A percentile compares a stretch with the other conserved stretches of the same genome.
phyloP scores from a whole-genome alignment of 805 yeast species.

The Saturnispora hagleri region DNA sequence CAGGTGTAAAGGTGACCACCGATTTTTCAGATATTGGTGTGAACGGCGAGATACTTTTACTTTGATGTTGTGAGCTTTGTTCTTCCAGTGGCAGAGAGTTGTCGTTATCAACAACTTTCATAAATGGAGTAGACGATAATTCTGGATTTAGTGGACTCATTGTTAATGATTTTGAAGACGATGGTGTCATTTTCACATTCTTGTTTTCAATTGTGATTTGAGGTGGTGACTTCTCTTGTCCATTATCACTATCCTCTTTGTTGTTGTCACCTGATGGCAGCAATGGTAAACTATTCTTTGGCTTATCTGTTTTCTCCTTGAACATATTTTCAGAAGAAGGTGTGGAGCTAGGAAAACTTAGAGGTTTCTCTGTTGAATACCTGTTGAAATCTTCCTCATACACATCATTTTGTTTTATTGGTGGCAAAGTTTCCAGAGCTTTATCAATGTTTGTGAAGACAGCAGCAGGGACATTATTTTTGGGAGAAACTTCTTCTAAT shows the following conservation, averaged over 20 bases:
- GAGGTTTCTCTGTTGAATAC: slow-evolving; percentile 4
- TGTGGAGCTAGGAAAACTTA: not conserved
- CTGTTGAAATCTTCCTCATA: not conserved
- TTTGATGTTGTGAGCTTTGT: not conserved
- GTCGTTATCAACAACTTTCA: not conserved
- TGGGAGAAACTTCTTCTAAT: not conserved
- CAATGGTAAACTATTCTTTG: not conserved
- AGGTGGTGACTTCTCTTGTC: not conserved
- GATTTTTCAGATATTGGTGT: slow-evolving; percentile 7
- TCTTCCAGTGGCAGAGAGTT: not conserved
- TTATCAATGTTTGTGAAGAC: not conserved
- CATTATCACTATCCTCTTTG: not conserved
- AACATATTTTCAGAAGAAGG: not conserved
- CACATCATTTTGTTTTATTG: not conserved
- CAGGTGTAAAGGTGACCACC: slow-evolving; percentile 35
- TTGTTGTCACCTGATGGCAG: not conserved
- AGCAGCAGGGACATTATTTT: not conserved
- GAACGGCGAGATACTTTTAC: slow-evolving; percentile 5
- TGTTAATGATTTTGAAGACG: not conserved
- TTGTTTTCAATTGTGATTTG: not conserved
- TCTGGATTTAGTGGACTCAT: not conserved
- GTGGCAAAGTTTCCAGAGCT: not conserved
- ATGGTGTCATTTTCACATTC: not conserved
- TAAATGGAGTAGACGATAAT: not conserved
- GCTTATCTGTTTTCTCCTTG: not conserved